Conservation (phyloP, 768 basidiomycete species). For the Boletus sensibilis region DNA sequence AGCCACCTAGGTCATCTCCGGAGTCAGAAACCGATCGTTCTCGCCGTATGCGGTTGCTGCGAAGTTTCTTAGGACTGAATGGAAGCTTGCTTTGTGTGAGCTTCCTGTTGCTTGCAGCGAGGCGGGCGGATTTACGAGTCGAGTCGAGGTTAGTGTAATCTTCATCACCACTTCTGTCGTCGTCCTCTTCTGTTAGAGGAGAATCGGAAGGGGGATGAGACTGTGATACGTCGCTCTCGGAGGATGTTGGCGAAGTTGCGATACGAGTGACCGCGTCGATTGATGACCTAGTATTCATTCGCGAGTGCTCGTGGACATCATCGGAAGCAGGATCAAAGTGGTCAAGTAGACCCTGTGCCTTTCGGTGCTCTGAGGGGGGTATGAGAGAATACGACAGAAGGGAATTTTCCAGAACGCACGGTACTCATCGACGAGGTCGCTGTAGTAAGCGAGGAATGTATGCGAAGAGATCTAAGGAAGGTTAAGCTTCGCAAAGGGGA, state of each 20-base stretch:
- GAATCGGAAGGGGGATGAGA: slow-evolving; percentile 13
- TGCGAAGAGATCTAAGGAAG: slow-evolving; percentile 42
- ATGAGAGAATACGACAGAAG: slow-evolving; percentile 9
- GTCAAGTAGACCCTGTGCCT: slow-evolving; percentile 41
- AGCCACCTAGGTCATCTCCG: slow-evolving; percentile 41
- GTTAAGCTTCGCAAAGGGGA: background rate
- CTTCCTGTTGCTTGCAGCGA: slow-evolving; percentile 1
- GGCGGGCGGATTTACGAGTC: slow-evolving; percentile 21
- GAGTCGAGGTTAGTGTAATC: background rate
- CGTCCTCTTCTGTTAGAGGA: slow-evolving; percentile 31
- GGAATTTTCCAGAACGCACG: slow-evolving; percentile 39
- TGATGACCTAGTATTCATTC: slow-evolving; percentile 41
- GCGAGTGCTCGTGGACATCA: slow-evolving; percentile 57
- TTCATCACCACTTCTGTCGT: slow-evolving; percentile 16
- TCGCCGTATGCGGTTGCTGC: slow-evolving; percentile 33
- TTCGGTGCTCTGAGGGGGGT: slow-evolving; percentile 41
- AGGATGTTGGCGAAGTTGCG: slow-evolving; percentile 1
- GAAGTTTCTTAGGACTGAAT: slow-evolving; percentile 67
- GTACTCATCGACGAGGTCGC: slow-evolving; percentile 53
- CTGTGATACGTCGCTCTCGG: slow-evolving; percentile 12
- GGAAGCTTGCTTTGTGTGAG: slow-evolving; percentile 43
- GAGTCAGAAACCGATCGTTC: slow-evolving; percentile 32
- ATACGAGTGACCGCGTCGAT: slow-evolving; percentile 23
- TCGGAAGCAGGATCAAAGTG: slow-evolving; percentile 60
- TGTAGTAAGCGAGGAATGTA: slow-evolving; percentile 38